Evolutionary conservation across 176 grass and related monocot genomes (phyloP), one percentile per base, ranked within the genome.

Genomic region (Guadua angustifolia): DNA sequence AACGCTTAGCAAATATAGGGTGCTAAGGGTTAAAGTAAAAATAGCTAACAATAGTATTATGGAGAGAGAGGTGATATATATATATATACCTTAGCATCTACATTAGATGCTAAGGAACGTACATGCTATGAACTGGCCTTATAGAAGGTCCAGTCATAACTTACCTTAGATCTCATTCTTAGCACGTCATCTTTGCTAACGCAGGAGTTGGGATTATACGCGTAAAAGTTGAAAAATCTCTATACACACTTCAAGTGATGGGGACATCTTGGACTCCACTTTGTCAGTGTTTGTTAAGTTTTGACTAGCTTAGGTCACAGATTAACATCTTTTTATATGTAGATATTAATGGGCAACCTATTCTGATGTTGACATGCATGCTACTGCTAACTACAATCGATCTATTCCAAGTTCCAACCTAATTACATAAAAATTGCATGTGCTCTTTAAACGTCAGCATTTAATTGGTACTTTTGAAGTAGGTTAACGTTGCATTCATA

Each of bases 351-450:
- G 35, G 19, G 39, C 40, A 40, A 42, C 26, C 69, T 29, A 29
- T 62, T 51, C 49, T 43, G 79, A 88, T 71, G 71, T 60, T 16
- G 63, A 86, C 65, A 50, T 46, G 33, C 42, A 7, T 46, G 61
- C 51, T 19, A 33, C 18, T 51, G 42, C 71, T 71, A 77, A 58
- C 15, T 16, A 82, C 25, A 3, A 3, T 42, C 19, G 7, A 18
- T 22, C 18, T 43, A 24, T 78, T 65, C 55, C 35, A 19, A 13
- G 18, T 78, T 65, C 55, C 35, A 19, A 13, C 60, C 22, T 22
- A 61, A 61, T 55, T 21, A 26, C 45, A 40, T 40, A 40, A 40
- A 40, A 40, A 40, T 58, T 51, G 22, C 32, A 5, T 25, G 40
- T 42, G 49, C 11, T 43, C 21, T 13, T 71, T 51, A 59, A 3